Evolutionary conservation across 352 stramenopile species (phyloP).

Genomic region (Pythium sp.): DNA sequence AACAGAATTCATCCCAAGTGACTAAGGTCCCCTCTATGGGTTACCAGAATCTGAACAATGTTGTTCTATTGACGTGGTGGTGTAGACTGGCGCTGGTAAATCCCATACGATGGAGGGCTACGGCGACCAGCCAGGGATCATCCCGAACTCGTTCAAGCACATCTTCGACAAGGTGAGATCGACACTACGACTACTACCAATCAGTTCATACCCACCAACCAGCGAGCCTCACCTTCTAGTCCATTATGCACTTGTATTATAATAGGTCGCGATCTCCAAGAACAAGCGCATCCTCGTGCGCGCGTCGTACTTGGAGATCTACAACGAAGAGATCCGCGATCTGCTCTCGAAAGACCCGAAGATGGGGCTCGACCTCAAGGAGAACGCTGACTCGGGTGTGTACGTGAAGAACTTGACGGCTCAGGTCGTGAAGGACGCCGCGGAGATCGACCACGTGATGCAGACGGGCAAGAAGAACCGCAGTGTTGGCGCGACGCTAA

Average conservation of each 20-base stretch:
- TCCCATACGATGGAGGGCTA: slow-evolving; percentile 88
- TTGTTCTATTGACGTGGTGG: not conserved
- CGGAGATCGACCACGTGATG: slow-evolving; percentile 92
- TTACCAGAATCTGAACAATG: not conserved
- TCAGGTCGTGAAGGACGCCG: slow-evolving; percentile 86
- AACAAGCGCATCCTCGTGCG: slow-evolving; percentile 96
- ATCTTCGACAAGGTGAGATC: slow-evolving; percentile 78
- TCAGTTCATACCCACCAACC: no score
- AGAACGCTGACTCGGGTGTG: slow-evolving; percentile 89
- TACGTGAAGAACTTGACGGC: slow-evolving; percentile 90
- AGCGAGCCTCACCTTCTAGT: not conserved
- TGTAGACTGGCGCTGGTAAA: slow-evolving; percentile 84
- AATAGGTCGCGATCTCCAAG: slow-evolving; percentile 56
- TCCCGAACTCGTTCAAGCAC: slow-evolving; percentile 90
- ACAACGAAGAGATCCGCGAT: slow-evolving; percentile 97
- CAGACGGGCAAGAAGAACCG: slow-evolving; percentile 94
- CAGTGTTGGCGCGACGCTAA: slow-evolving; percentile 93
- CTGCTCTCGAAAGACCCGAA: slow-evolving; percentile 85
- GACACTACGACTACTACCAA: no score
- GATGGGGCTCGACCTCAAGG: slow-evolving; percentile 84
- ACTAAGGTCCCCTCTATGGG: not conserved
- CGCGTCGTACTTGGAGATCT: slow-evolving; percentile 96
- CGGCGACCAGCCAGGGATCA: slow-evolving; percentile 80
- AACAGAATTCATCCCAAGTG: slow-evolving; percentile 15
- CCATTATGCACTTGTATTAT: not conserved